Evolutionary conservation across 2,329 filamentous ascomycete genomes (phyloP).

Genomic region (Dryadomyces quercivorus): DNA sequence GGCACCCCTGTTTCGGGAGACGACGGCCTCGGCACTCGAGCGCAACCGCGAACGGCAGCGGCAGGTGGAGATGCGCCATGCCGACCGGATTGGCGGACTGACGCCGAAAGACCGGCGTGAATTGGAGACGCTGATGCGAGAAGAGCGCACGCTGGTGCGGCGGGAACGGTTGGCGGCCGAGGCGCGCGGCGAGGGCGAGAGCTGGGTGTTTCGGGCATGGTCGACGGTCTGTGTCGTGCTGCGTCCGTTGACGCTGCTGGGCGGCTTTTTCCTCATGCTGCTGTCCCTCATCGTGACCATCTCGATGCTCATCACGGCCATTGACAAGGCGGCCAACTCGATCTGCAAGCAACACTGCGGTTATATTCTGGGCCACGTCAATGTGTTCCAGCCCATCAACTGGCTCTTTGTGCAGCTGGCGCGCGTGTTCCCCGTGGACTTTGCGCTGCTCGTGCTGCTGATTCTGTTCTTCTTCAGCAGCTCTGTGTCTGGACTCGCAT

Average conservation of each 20-base stretch:
- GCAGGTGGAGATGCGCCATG: conserved; percentile 76
- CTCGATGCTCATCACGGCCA: conserved; percentile 88
- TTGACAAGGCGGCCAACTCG: conserved; percentile 95
- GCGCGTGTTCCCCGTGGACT: conserved; percentile 81
- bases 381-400: conserved; percentile 92
- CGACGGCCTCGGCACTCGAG: conserved; percentile 68
- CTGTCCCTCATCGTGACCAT: conserved; percentile 68
- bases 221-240: conserved; percentile 71
- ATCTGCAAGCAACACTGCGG: conserved; percentile 83
- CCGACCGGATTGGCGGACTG: conserved; percentile 61
- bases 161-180: conserved; percentile 81
- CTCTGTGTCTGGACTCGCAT: conserved; percentile 74
- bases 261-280: conserved; percentile 66
- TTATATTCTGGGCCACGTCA: conserved; percentile 76
- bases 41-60: conserved; percentile 84
- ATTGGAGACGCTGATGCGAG: conserved; percentile 72
- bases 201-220: conserved; percentile 63
- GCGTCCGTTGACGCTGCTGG: conserved; percentile 77
- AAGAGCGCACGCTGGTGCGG: conserved; percentile 84
- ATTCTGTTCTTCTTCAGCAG: conserved; percentile 81
- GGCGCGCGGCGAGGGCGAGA: conserved; percentile 63
- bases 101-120: conserved; percentile 80
- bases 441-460: conserved; percentile 73
- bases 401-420: conserved; percentile 74
- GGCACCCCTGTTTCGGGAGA: conserved; percentile 63